Evolutionary conservation across 2,329 filamentous ascomycete genomes (phyloP).

Genomic region (Orbilia quercus): DNA sequence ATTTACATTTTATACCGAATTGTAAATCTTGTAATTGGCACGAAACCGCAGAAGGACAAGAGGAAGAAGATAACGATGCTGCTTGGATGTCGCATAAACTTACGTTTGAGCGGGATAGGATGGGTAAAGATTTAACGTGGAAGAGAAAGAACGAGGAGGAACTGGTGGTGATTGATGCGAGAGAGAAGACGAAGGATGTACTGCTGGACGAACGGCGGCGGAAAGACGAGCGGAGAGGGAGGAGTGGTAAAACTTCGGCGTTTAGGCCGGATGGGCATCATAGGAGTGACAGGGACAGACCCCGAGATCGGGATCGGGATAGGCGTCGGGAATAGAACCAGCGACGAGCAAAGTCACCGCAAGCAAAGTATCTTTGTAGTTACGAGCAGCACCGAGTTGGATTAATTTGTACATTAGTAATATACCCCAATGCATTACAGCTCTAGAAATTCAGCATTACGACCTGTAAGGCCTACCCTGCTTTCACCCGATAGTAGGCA

Average conservation of each 20-base stretch:
- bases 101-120: constrained; percentile 85
- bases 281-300: constrained; percentile 29
- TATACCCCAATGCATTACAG: constrained; percentile 34
- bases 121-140: constrained; percentile 91
- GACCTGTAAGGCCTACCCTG: neutral
- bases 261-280: constrained; percentile 55
- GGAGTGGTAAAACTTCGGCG: constrained; percentile 61
- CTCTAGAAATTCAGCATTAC: neutral
- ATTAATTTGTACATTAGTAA: constrained; percentile 33
- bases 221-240: constrained; percentile 66
- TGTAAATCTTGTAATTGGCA: constrained; percentile 96
- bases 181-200: constrained; percentile 81
- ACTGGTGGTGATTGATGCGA: constrained; percentile 89
- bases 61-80: constrained; percentile 65
- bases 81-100: constrained; percentile 77
- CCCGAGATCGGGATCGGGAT: constrained; percentile 23
- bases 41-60: constrained; percentile 68
- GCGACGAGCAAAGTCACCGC: neutral
- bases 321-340: constrained; percentile 23
- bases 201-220: constrained; percentile 73
- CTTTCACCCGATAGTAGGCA: neutral
- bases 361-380: neutral
- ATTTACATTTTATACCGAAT: constrained; percentile 93
- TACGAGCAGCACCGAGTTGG: neutral
- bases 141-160: constrained; percentile 92